phyloP scores from a whole-genome alignment of 2,329 filamentous ascomycete genomes.

The Neonectria magnoliae region DNA sequence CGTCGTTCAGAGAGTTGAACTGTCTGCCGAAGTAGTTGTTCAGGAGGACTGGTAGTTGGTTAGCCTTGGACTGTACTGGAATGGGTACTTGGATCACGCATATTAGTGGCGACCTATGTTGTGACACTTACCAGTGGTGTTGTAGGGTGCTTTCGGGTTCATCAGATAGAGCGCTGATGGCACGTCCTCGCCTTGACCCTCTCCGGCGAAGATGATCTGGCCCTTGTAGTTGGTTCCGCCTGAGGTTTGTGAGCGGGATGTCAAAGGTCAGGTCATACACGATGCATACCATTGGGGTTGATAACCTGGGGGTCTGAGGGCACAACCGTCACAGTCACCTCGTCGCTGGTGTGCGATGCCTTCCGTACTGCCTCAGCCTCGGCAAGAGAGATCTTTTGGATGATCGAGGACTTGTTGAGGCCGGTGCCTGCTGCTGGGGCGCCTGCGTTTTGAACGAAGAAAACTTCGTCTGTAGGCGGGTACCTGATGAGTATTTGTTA shows the following conservation, averaged over 20 bases:
- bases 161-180: constrained; percentile 40
- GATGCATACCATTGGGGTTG: constrained; percentile 59
- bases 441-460: constrained; percentile 65
- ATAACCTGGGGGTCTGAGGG: constrained; percentile 55
- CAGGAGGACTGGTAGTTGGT: constrained; percentile 53
- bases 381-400: constrained; percentile 59
- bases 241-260: constrained; percentile 28
- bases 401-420: constrained; percentile 60
- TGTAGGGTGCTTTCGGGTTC: constrained; percentile 55
- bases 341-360: constrained; percentile 29
- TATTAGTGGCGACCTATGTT: not conserved
- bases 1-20: constrained; percentile 70
- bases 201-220: constrained; percentile 59
- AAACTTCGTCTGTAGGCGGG: constrained; percentile 60
- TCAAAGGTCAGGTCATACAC: not conserved
- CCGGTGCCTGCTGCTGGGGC: constrained; percentile 58
- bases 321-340: constrained; percentile 55
- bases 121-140: constrained; percentile 54
- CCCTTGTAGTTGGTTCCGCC: constrained; percentile 61
- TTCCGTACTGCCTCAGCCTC: constrained; percentile 50
- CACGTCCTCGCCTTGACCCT: constrained; percentile 57
- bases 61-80: not conserved
- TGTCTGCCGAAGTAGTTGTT: constrained; percentile 69
- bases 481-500: constrained; percentile 39
- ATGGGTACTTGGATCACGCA: not conserved